Percentiles rank a stretch among this genome's conserved stretches.
phyloP scores from a whole-genome alignment of 352 stramenopile genomes.

The Phytophthora podocarpi region DNA sequence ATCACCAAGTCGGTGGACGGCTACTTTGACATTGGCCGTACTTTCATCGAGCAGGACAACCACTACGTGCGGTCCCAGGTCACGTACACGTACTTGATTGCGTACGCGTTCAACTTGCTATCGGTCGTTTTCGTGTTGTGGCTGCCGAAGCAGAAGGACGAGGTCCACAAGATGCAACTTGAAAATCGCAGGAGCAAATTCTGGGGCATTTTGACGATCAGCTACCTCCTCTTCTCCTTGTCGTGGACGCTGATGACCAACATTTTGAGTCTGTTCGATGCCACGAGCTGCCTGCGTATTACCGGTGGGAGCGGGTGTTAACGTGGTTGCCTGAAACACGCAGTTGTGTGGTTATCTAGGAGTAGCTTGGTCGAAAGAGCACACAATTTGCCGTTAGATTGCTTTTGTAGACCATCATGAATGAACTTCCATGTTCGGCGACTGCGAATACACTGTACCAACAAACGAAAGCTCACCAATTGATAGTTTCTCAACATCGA shows the following conservation, averaged over 20 bases:
- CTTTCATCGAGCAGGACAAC: constrained; percentile 38
- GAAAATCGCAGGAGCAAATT: constrained; percentile 44
- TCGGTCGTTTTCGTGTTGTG: constrained; percentile 47
- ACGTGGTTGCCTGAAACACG: background rate
- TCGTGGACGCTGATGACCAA: constrained; percentile 65
- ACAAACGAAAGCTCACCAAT: too few relatives aligned
- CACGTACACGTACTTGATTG: constrained; percentile 56
- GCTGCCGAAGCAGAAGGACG: constrained; percentile 52
- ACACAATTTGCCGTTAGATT: too few relatives aligned
- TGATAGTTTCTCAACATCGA: too few relatives aligned
- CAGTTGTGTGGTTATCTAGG: too few relatives aligned
- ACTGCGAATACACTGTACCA: too few relatives aligned
- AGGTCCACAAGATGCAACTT: constrained; percentile 41
- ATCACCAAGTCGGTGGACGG: constrained; percentile 58
- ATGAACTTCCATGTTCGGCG: too few relatives aligned
- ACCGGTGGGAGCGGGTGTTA: constrained; percentile 51
- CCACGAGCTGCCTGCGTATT: constrained; percentile 59
- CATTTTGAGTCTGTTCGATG: constrained; percentile 55
- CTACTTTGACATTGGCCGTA: constrained; percentile 52
- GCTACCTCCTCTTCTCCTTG: constrained; percentile 45
- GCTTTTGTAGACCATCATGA: too few relatives aligned
- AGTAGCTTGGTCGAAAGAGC: too few relatives aligned
- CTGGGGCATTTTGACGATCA: constrained; percentile 36
- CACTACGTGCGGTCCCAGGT: constrained; percentile 48
- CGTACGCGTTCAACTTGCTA: constrained; percentile 52